Base-by-base conservation (phyloP, 352 stramenopile species). In the Pythium pectinolyticum region DNA sequence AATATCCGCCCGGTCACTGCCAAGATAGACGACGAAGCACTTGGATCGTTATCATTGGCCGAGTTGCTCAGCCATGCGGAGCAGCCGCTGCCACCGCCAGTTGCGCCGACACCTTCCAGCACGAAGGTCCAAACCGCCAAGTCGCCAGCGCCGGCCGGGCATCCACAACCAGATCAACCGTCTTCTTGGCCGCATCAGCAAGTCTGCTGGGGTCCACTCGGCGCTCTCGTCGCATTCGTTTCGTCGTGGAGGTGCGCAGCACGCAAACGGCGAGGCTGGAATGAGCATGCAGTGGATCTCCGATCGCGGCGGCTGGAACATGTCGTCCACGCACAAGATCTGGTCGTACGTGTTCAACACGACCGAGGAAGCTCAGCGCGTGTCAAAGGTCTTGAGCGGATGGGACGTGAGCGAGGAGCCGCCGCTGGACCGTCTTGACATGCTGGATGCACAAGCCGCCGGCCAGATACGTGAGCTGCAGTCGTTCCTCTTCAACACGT, bases 261-360 rank as follows among this genome's bases (percentile, higher is more conserved):
- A 65, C 34, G 60, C 64, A 0, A 73, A 73, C 48, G 35, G 24
- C 5, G 22, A 63, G 22, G 17, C 32, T 0, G 39, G 45, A 14
- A 10, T 74, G 12, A 43, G 25, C n/a, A 39, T 51, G 1, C 56
- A 72, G 37, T 69, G 58, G 65, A 73, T 68, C 22, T 67, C 66
- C 15, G 61, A 73, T 19, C 55, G 64, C 0, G 64, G 58, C 9
- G 48, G 41, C 0, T 73, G 59, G 53, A 73, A 73, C 31, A 53
- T 73, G 25, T 46, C 34, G 0, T 28, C 54, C 0, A 68, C 60
- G 28, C 66, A 61, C 57, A 72, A 75, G 24, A 51, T 57, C 3
- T 70, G 65, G 11, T 35, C 46, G 4, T 73, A 70, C 37, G 60
- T 75, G 1, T 61, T 73, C 25, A 73, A 73, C 56, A 70, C 69